Evolutionary conservation across 2,329 filamentous ascomycete genomes (phyloP).

Genomic region (Pseudovirgaria hyperparasitica): DNA sequence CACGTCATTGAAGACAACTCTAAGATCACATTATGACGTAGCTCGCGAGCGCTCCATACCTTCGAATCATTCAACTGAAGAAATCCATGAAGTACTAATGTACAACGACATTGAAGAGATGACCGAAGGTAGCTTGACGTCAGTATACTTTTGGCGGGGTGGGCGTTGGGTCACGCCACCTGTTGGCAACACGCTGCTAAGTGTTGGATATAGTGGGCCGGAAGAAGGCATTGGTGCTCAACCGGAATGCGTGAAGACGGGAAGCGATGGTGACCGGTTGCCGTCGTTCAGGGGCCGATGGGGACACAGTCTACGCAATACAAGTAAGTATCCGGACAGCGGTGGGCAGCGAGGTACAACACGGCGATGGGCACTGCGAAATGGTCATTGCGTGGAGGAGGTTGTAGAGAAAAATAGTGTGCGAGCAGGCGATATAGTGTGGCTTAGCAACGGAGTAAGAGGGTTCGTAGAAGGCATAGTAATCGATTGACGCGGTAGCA

Average conservation of each 20-base stretch:
- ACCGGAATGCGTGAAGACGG: neutral
- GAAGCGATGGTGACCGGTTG: neutral
- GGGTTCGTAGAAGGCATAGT: no score
- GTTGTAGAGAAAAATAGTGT: slow-evolving; percentile 47
- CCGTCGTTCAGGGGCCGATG: slow-evolving; percentile 24
- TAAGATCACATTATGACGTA: slow-evolving; percentile 55
- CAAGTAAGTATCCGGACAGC: slow-evolving; percentile 39
- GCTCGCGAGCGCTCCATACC: slow-evolving; percentile 53
- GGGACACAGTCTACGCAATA: slow-evolving; percentile 24
- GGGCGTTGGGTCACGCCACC: slow-evolving; percentile 71
- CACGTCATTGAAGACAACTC: slow-evolving; percentile 78
- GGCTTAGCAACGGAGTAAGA: slow-evolving; percentile 78
- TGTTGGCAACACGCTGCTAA: slow-evolving; percentile 16
- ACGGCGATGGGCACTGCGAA: slow-evolving; percentile 68
- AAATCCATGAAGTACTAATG: slow-evolving; percentile 58
- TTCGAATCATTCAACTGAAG: slow-evolving; percentile 10
- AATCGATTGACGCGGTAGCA: no score
- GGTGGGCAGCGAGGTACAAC: slow-evolving; percentile 78
- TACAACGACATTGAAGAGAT: slow-evolving; percentile 52
- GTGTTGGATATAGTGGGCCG: neutral
- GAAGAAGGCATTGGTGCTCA: no score
- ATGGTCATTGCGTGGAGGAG: slow-evolving; percentile 53
- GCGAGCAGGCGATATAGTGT: slow-evolving; percentile 62
- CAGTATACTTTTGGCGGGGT: slow-evolving; percentile 64
- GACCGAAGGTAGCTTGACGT: slow-evolving; percentile 79